Evolutionary conservation across 441 rosid genomes (phyloP), one percentile per base, ranked within the genome.

Genomic region (Oxalis stricta): DNA sequence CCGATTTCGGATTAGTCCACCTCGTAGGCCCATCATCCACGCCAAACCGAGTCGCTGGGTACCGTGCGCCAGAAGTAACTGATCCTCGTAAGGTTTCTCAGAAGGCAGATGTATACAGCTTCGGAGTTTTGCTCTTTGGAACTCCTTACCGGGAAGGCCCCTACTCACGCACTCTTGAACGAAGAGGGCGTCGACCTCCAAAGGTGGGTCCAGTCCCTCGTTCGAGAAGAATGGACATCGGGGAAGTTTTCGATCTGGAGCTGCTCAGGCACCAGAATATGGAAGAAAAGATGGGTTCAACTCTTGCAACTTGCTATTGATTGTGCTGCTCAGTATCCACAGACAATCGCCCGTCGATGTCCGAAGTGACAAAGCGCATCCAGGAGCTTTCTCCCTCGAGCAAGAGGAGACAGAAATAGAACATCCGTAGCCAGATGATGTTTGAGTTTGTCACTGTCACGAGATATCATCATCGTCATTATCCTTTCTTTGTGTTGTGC

Each of bases 221-320:
- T 88, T 1, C 55, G 95, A 1, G 97, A 88, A 58, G 97, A 85
- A 49, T 89, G 97, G 97, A 89, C 97, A 5, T 95, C 97, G 0
- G 97, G 82, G 68, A n/a, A n/a, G 97, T 89, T 0, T 89, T 89
- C 16, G 97, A 89, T 0, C 88, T 78, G 38, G 97, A 89, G 72
- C 54, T 89, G 10, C 77, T 82, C 92, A 64, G 94, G 48, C 73
- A 79, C 39, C 84, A 78, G 33, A 82, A 77, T 75, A 80, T 85
- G 0, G 97, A 89, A 53, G 97, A 89, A 54, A 95, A 89, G 65
- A 89, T 89, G 97, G n/a, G 97, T 89, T 32, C 97, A 85, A 68
- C 59, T 89, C 55, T 68, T 89, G 39, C 97, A 89, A 44, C 77
- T 85, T 4, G 97, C 97, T 1, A 89, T 89, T 95, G 60, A 79